phyloP scores from a whole-genome alignment of 768 basidiomycete genomes.

The Rubroboletus satanas region DNA sequence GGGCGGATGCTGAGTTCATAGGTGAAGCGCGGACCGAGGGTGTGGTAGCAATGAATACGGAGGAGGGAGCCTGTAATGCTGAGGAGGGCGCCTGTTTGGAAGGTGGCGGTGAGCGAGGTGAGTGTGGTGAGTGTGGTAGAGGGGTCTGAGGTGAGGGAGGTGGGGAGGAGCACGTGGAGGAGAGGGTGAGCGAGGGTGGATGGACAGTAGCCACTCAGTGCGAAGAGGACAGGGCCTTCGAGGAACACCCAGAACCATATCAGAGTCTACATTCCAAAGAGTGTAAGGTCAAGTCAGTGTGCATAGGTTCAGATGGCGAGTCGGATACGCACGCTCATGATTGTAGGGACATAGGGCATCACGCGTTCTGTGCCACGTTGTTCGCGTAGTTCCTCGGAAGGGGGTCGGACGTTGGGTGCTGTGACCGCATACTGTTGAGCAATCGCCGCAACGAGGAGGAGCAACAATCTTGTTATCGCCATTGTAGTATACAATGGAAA shows the following conservation, averaged over 20 bases:
- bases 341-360: background rate
- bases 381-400: constrained; percentile 11
- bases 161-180: background rate
- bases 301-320: too few relatives aligned
- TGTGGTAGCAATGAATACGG: constrained; percentile 12
- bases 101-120: constrained; percentile 10
- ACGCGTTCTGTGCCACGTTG: constrained; percentile 2
- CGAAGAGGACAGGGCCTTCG: too few relatives aligned
- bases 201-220: background rate
- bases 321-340: too few relatives aligned
- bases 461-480: constrained; percentile 3
- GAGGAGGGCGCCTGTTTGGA: constrained; percentile 5
- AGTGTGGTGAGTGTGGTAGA: background rate
- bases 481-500: background rate
- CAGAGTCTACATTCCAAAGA: background rate
- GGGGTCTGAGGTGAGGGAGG: background rate
- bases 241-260: background rate
- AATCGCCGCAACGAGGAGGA: background rate
- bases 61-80: constrained; percentile 2
- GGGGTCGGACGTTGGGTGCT: constrained; percentile 15
- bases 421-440: constrained; percentile 3
- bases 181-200: background rate
- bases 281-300: background rate
- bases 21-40: constrained; percentile 24
- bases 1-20: constrained; percentile 22